Conservation (phyloP, 495 filamentous ascomycete genomes). For the Podospora conica region DNA sequence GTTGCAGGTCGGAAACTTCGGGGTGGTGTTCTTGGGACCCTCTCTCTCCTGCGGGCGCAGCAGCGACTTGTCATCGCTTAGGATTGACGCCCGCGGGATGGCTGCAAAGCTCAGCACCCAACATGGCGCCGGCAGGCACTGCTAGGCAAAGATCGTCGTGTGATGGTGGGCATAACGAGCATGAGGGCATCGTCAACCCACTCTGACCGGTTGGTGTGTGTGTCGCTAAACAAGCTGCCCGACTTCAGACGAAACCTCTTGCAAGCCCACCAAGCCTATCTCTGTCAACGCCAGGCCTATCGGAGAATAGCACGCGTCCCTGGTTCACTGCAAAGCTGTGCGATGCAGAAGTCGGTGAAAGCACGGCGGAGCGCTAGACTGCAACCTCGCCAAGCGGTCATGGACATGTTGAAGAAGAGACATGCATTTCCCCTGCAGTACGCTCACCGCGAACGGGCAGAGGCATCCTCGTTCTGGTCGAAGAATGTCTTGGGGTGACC, state of each 20-base stretch:
- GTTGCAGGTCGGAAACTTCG: slow-evolving; percentile 1
- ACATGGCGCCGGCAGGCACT: background rate
- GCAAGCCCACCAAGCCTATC: background rate
- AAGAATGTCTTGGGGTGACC: background rate
- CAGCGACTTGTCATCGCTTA: background rate
- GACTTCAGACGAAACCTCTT: background rate
- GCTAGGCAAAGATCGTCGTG: background rate
- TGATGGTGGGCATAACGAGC: background rate
- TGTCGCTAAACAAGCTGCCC: background rate
- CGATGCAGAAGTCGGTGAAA: slow-evolving; percentile 12
- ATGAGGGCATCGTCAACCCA: background rate
- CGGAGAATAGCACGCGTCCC: slow-evolving; percentile 13
- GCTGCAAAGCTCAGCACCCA: background rate
- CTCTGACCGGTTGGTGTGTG: background rate
- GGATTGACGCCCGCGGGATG: background rate
- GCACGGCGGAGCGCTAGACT: background rate
- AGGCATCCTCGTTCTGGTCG: background rate
- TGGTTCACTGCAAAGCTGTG: slow-evolving; percentile 12
- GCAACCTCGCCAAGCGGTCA: slow-evolving; percentile 5
- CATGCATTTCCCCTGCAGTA: slow-evolving; percentile 18
- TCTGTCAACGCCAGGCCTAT: slow-evolving; percentile 11
- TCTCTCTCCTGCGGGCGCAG: background rate
- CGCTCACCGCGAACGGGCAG: slow-evolving; percentile 16
- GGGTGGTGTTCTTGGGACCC: background rate
- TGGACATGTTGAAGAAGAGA: background rate